Base-by-base conservation (phyloP, 2,329 filamentous ascomycete genomes). In the Trichoderma atrobrunneum region DNA sequence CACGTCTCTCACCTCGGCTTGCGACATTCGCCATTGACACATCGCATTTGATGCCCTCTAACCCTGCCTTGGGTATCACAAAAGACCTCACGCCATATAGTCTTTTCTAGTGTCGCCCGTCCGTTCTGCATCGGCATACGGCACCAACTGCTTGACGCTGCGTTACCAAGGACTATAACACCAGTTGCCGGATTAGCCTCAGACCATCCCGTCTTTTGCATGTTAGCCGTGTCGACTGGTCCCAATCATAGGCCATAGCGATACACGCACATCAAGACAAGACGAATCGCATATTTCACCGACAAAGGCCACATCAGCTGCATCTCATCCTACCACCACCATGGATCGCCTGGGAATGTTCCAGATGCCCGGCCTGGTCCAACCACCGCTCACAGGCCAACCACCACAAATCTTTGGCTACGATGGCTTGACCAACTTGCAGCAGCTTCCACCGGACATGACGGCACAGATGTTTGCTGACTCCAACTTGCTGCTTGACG, bases 341-440 rank as follows among this genome's bases (percentile, higher is more conserved):
- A 81, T 81, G 80, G 79, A 89, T 76, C 86, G 85, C 74, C 85
- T 89, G 78, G 83, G 83, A 16, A 57, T 64, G 78, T 90, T 89
- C 78, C 87, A 89, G 77, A 87, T 91, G 80, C 86, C 87, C 72
- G 81, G 83, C 75, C 87, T 88, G 83, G 80, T 79, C 71, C 83
- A 85, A 76, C 87, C 88, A 75, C 86, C 87, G 70, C 82, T 92
- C 77, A 87, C 91, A 83, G 89, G 89, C 79, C 90, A 89, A 75
- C 88, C 90, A 73, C 89, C 90, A 34, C 90, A 92, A 79, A 89
- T 93, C 70, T 94, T 92, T 77, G 89, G 90, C 71, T 83, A 86
- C 59, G 90, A 92, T 78, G 87, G 87, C 62, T 82, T 92, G 71
- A 84, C 89, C 11, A 73, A 73, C 54, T 84, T 90, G 73, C 81